Evolutionary conservation across 1,139 yeast species (phyloP).

Genomic region (Magnusiomyces clavatus): DNA sequence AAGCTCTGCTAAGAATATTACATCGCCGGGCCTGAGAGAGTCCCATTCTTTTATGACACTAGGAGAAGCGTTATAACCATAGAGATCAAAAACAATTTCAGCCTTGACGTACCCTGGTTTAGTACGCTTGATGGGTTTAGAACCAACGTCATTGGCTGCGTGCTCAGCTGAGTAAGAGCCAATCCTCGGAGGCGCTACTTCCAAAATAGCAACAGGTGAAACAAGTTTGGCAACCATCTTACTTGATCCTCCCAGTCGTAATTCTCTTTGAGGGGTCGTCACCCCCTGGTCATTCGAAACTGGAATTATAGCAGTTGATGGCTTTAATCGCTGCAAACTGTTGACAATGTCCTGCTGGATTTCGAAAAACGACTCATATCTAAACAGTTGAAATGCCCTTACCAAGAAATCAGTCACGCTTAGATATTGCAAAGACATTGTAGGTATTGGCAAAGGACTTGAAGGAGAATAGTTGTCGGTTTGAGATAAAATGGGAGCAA

Average conservation of each 20-base stretch:
- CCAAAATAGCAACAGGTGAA: constrained; percentile 20
- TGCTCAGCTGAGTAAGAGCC: background rate
- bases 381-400: constrained; percentile 24
- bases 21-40: constrained; percentile 25
- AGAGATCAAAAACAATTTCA: constrained; percentile 8
- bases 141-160: background rate
- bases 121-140: background rate
- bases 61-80: constrained; percentile 20
- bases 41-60: constrained; percentile 30
- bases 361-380: constrained; percentile 21
- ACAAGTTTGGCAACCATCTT: constrained; percentile 27
- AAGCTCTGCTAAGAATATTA: constrained; percentile 26
- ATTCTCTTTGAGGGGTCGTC: constrained; percentile 7
- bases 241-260: constrained; percentile 25
- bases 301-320: constrained; percentile 3
- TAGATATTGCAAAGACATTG: constrained; percentile 29
- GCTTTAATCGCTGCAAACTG: constrained; percentile 23
- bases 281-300: constrained; percentile 8
- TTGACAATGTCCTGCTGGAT: constrained; percentile 26
- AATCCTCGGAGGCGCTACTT: constrained; percentile 24
- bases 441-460: constrained; percentile 19
- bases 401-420: constrained; percentile 32
- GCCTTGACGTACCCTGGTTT: constrained; percentile 11
- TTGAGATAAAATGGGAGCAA: constrained; percentile 7
- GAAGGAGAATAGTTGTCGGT: constrained; percentile 5